Evolutionary conservation across 2,329 filamentous ascomycete species (phyloP).

Genomic region (Arthrobotrys sphaeroides): DNA sequence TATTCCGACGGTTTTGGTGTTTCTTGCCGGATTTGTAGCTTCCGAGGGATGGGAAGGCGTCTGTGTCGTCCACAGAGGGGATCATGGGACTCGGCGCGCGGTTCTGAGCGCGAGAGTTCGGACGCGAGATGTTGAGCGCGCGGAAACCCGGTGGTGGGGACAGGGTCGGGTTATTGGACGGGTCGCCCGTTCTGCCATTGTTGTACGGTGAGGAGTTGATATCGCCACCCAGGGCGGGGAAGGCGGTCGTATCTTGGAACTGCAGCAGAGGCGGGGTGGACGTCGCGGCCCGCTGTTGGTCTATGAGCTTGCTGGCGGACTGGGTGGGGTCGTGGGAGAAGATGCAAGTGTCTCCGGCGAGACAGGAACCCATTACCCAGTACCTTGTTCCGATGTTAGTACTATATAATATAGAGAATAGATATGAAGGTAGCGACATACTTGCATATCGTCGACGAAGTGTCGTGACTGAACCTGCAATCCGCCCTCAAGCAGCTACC

Average conservation of each 20-base stretch:
- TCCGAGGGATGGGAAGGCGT: constrained; percentile 90
- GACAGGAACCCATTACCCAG: constrained; percentile 93
- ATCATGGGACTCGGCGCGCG: constrained; percentile 68
- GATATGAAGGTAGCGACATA: constrained; percentile 61
- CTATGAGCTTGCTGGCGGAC: constrained; percentile 82
- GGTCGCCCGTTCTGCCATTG: constrained; percentile 52
- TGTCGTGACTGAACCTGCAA: constrained; percentile 95
- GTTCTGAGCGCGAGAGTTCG: constrained; percentile 80
- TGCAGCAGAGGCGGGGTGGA: constrained; percentile 75
- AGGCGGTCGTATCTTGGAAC: constrained; percentile 83
- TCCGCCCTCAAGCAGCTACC: constrained; percentile 96
- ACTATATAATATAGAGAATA: constrained; percentile 15
- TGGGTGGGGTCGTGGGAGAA: constrained; percentile 96
- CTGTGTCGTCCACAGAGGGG: constrained; percentile 87
- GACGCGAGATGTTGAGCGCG: constrained; percentile 74
- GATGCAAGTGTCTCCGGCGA: constrained; percentile 91
- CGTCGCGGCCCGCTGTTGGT: constrained; percentile 74
- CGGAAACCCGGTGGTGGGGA: constrained; percentile 75
- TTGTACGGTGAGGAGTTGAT: constrained; percentile 59
- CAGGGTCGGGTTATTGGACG: constrained; percentile 56
- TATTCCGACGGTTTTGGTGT: constrained; percentile 77
- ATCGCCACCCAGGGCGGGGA: constrained; percentile 76
- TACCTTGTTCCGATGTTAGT: constrained; percentile 70
- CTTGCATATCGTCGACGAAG: constrained; percentile 98
- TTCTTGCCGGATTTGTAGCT: constrained; percentile 77